Evolutionary conservation across 169 alveolate species (phyloP).

Genomic region (Cryptosporidium tyzzeri): DNA sequence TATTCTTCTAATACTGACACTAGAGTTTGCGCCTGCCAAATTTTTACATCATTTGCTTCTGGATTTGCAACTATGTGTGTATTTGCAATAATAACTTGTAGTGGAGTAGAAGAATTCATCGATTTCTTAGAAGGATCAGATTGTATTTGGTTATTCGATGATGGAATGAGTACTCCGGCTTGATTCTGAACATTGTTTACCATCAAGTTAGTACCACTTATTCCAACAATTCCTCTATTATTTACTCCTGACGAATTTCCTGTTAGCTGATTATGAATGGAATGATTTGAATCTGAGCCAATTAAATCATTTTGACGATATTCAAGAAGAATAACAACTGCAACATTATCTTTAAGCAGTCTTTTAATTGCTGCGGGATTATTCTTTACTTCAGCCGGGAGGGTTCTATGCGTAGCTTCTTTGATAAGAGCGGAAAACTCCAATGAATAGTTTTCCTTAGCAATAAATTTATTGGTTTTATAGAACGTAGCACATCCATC

Average conservation of each 20-base stretch:
- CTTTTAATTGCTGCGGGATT: constrained; percentile 80
- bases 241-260: constrained; percentile 22
- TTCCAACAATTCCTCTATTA: constrained; percentile 11
- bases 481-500: constrained; percentile 86
- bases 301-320: constrained; percentile 31
- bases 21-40: constrained; percentile 85
- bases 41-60: constrained; percentile 82
- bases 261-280: neutral
- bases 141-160: constrained; percentile 2
- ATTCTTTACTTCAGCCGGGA: constrained; percentile 81
- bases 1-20: constrained; percentile 80
- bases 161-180: constrained; percentile 9
- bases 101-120: constrained; percentile 30
- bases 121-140: neutral
- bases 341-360: constrained; percentile 84
- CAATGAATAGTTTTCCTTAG: constrained; percentile 81
- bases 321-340: constrained; percentile 80
- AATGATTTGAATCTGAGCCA: constrained; percentile 1
- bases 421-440: constrained; percentile 83
- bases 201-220: neutral
- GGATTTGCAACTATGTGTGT: constrained; percentile 85
- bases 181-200: constrained; percentile 9
- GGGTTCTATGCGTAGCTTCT: constrained; percentile 80
- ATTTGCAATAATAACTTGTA: constrained; percentile 81
- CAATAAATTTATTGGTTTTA: constrained; percentile 79